Base-by-base conservation (phyloP, 2,329 filamentous ascomycete species). In the Aspergillus jensenii region DNA sequence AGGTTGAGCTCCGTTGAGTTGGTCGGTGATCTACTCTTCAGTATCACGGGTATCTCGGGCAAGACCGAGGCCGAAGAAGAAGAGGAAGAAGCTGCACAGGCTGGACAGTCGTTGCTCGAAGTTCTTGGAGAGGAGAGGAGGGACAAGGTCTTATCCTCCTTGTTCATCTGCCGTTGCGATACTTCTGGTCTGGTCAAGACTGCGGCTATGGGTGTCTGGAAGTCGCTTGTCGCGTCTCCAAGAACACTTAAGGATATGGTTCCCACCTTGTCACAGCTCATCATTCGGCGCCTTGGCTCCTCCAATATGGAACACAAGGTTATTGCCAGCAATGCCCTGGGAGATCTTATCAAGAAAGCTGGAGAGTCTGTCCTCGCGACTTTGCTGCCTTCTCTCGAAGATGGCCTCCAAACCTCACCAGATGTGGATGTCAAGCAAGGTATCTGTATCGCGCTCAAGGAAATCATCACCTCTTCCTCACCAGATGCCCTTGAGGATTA, bases 291-390 rank as follows among this genome's bases (percentile, higher is more conserved):
- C 49, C 84, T 99, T 66, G 95, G 92, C 61, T 98, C 93, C 74
- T 90, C 93, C 46, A 98, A 97, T 71, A 93, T 96, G 88, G 95
- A 99, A 75, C 95, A 99, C 76, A 98, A 97, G 81, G 90, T 96
- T 67, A 99, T 99, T 81, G 95, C 96, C 65, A 93, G 93, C 74
- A 98, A 98, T 74, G 92, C 95, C 49, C 83, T 99, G 56, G 95
- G 95, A 70, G 95, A 99, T 74, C 86, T 99, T 65, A 98, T 99
- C 70, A 89, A 95, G 69, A 97, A 96, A 77, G 93, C 95, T 69
- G 95, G 96, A 61, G 95, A 99, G 74, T 90, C 91, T 56, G 93
- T 99, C 57, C 82, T 99, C 62, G 86, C 92, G 23, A 96, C 87
- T 44, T 79, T 99, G 59, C 79, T 99, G 60, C 95, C 95, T 31